Percentiles rank a stretch among this genome's conserved stretches.
Evolutionary conservation across 2,329 filamentous ascomycete species (phyloP).

Genomic region (Plectosphaerella cucumerina): DNA sequence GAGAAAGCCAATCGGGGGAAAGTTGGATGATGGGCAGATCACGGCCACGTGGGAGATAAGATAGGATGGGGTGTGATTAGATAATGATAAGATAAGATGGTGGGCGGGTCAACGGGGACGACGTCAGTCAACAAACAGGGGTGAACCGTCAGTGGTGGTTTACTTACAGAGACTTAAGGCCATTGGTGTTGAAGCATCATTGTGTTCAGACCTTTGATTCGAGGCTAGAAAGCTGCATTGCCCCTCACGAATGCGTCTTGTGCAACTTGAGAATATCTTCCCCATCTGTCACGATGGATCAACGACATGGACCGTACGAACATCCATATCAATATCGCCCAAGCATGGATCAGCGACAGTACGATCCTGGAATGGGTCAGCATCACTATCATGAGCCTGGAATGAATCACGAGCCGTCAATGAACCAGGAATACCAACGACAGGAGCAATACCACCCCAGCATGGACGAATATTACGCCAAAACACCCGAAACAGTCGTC

Average conservation of each 20-base stretch:
- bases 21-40: neutral
- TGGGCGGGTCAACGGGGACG: neutral
- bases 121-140: conserved; percentile 1
- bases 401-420: no score
- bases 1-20: neutral
- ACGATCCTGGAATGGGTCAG: neutral
- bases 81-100: neutral
- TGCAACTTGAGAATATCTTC: neutral
- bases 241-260: no score
- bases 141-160: neutral
- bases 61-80: neutral
- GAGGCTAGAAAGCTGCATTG: no score
- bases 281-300: neutral
- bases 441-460: neutral
- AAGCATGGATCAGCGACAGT: no score
- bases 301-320: neutral
- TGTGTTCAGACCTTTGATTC: no score
- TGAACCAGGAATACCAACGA: no score
- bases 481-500: neutral
- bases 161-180: no score
- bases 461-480: neutral
- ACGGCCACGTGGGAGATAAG: neutral
- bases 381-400: no score
- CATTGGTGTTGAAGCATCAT: no score
- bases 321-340: neutral